Percentiles rank a stretch among this genome's conserved stretches.
phyloP scores from a whole-genome alignment of 345 rosid species.

The Eucalyptus cloeziana region DNA sequence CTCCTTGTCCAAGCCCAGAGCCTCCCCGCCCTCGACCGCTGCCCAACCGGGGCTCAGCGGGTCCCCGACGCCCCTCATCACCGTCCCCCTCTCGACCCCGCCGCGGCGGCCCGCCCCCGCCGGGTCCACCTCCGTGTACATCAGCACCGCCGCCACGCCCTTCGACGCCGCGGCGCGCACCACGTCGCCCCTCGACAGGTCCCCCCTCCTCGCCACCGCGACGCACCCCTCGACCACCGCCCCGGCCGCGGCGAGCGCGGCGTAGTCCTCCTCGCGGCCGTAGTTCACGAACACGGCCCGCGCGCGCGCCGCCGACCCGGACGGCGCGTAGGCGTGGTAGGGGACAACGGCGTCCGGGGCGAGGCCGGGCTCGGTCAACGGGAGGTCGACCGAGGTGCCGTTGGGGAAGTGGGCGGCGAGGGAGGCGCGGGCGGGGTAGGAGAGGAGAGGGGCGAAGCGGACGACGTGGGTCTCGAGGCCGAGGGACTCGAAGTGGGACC shows the following conservation, averaged over 20 bases:
- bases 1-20: slow-evolving; percentile 41
- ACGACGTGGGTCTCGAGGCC: slow-evolving; percentile 41
- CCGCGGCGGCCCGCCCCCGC: slow-evolving; percentile 7
- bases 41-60: slow-evolving; percentile 92
- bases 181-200: slow-evolving; percentile 49
- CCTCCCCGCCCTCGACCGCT: slow-evolving; percentile 63
- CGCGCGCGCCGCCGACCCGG: slow-evolving; percentile 45
- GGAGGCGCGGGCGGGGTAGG: slow-evolving; percentile 59
- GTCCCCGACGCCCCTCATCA: slow-evolving; percentile 93
- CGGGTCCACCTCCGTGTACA: slow-evolving; percentile 53
- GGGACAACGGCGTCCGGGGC: slow-evolving; percentile 30
- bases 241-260: slow-evolving; percentile 38
- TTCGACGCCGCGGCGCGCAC: slow-evolving; percentile 49
- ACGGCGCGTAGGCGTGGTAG: slow-evolving; percentile 93
- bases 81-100: slow-evolving; percentile 78
- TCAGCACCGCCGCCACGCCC: slow-evolving; percentile 72
- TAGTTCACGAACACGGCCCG: slow-evolving; percentile 52
- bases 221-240: slow-evolving; percentile 52
- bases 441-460: slow-evolving; percentile 48
- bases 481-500: slow-evolving; percentile 45
- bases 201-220: slow-evolving; percentile 54
- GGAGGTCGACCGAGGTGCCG: slow-evolving; percentile 24
- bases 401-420: slow-evolving; percentile 40
- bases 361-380: slow-evolving; percentile 24
- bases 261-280: slow-evolving; percentile 73